Conservation (phyloP, 768 basidiomycete species). For the Macrocybe gigantea region DNA sequence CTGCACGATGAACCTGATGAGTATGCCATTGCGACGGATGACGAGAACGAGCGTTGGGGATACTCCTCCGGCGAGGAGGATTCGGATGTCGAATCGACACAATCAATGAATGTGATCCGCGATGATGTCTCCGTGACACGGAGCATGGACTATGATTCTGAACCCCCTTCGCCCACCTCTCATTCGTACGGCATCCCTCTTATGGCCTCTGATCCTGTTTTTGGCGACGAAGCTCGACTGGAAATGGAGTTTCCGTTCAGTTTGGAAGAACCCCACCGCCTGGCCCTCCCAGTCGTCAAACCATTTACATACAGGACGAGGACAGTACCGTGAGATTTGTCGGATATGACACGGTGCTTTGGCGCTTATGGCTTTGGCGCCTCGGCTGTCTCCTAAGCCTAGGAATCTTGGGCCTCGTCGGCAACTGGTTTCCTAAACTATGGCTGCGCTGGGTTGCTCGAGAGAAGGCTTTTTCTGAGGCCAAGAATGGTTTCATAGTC, state of each 20-base stretch:
- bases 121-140: conserved; percentile 44
- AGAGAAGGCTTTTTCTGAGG: conserved; percentile 77
- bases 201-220: conserved; percentile 70
- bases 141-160: conserved; percentile 69
- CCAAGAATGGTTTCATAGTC: conserved; percentile 69
- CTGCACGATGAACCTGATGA: conserved; percentile 54
- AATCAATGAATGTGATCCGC: conserved; percentile 22
- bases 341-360: conserved; percentile 67
- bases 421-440: conserved; percentile 88
- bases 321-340: conserved; percentile 84
- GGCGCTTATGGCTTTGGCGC: conserved; percentile 69
- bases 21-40: conserved; percentile 46
- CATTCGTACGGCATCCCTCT: conserved; percentile 52
- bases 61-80: conserved; percentile 86
- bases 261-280: conserved; percentile 62
- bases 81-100: conserved; percentile 34
- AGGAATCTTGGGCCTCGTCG: conserved; percentile 74
- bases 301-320: conserved; percentile 82
- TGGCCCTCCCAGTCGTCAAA: conserved; percentile 83
- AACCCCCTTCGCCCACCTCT: conserved; percentile 55
- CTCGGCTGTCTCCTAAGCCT: conserved; percentile 57
- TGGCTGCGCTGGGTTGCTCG: conserved; percentile 87
- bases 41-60: conserved; percentile 79
- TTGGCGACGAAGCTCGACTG: conserved; percentile 78
- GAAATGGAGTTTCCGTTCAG: conserved; percentile 71